Evolutionary conservation across 2,329 filamentous ascomycete genomes (phyloP).

Genomic region (Ilyonectria mors-panacis): DNA sequence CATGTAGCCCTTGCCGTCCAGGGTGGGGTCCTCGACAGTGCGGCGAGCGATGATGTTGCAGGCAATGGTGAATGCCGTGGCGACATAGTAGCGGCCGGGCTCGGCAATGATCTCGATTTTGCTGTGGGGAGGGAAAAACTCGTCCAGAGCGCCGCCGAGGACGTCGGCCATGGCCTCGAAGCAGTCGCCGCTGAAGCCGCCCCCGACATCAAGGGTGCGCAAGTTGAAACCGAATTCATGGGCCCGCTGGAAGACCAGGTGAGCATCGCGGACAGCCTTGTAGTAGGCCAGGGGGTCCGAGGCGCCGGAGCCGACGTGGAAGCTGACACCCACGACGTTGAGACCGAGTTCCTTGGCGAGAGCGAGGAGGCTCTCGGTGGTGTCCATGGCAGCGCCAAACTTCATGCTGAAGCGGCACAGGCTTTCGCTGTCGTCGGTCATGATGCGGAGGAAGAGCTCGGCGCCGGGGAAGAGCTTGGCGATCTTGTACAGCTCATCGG

Average conservation of each 20-base stretch:
- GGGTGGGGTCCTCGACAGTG: conserved; percentile 81
- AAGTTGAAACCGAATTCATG: conserved; percentile 82
- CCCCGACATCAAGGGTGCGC: conserved; percentile 92
- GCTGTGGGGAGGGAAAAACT: conserved; percentile 83
- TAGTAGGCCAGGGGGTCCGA: conserved; percentile 93
- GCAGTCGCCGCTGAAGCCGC: conserved; percentile 90
- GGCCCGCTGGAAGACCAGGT: conserved; percentile 90
- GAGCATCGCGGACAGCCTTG: conserved; percentile 92
- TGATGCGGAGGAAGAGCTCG: conserved; percentile 93
- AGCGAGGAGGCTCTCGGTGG: conserved; percentile 81
- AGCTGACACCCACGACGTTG: conserved; percentile 95
- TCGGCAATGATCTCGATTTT: conserved; percentile 92
- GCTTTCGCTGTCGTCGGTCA: conserved; percentile 95
- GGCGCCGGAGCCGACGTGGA: conserved; percentile 97
- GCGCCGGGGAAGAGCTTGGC: conserved; percentile 91
- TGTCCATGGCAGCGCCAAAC: conserved; percentile 92
- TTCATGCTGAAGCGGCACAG: conserved; percentile 97
- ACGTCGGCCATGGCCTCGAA: conserved; percentile 93
- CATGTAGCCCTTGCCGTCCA: conserved; percentile 86
- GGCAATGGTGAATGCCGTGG: conserved; percentile 92
- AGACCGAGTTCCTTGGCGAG: conserved; percentile 87
- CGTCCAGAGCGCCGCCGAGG: conserved; percentile 84
- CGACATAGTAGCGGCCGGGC: conserved; percentile 96
- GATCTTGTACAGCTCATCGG: conserved; percentile 98
- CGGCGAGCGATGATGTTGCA: conserved; percentile 97